Evolutionary conservation across 495 filamentous ascomycete genomes (phyloP), one percentile per base, ranked within the genome.

Genomic region (Penicilliopsis zonata): DNA sequence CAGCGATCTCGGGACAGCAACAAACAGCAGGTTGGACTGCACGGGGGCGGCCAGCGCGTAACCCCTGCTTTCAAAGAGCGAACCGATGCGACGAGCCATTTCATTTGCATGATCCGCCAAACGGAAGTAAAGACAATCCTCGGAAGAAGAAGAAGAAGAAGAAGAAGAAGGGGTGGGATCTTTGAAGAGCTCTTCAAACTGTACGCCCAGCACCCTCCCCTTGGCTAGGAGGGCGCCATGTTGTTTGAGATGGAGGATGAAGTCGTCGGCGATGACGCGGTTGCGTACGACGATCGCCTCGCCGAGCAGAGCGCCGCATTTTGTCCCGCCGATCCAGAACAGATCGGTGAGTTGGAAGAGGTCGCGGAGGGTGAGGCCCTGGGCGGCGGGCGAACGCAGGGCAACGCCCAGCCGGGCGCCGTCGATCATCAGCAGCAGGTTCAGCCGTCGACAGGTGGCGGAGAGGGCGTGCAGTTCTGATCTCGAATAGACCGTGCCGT

Each of bases 281-380:
- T 49, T 51, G 30, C 48, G 47, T 16, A 65, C 52, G 6, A 65
- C 55, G 23, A 65, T 58, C 0, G 57, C 61, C 32, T 65, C 61
- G 5, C 61, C 61, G 24, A 65, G 44, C 15, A 65, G 31, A 0
- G 58, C 58, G 10, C 61, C 61, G 25, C 52, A 52, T 37, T 65
- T 65, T 14, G 61, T 65, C 0, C 61, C 61, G 9, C 61, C 61
- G 18, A 65, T 56, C 61, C 61, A 65, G 41, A 65, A 65, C 8
- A 65, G 58, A 37, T 65, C 58, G 0, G 47, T 50, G 8, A 51
- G 29, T 6, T 63, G 53, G 9, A 58, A 51, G 14, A 65, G 44
- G 30, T 65, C 61, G 3, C 44, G 42, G 3, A 55, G 45, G 2
- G 50, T 53, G 33, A 60, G 36, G 26, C 59, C 52, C 9, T 55